Percentiles rank a stretch among this genome's conserved stretches.
Conservation (phyloP, 129 eudicot genomes). For the Tagetes erecta region DNA sequence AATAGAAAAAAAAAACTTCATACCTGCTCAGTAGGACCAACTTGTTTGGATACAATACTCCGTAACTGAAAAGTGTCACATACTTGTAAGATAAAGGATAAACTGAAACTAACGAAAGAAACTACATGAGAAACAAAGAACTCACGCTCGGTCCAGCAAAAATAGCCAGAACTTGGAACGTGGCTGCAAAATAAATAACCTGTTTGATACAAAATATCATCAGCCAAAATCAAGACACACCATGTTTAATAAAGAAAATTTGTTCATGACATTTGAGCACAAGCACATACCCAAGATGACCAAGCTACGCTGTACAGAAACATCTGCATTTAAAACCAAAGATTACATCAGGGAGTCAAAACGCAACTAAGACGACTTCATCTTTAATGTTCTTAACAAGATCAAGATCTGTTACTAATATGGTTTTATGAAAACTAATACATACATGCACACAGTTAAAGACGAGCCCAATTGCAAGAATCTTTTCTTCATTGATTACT, state of each 20-base stretch:
- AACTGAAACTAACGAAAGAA: background rate
- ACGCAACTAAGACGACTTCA: background rate
- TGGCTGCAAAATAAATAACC: conserved; percentile 78
- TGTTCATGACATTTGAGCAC: conserved; percentile 7
- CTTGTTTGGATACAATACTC: conserved; percentile 90
- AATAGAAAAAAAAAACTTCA: background rate
- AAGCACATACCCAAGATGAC: conserved; percentile 78
- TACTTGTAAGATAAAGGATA: conserved; percentile 9
- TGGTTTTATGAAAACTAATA: background rate
- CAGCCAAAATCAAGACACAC: conserved; percentile 17
- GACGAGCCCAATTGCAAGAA: conserved; percentile 69
- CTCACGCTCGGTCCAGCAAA: conserved; percentile 82
- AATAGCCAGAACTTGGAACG: conserved; percentile 54
- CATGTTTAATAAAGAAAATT: conserved; percentile 1
- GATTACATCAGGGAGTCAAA: conserved; percentile 3
- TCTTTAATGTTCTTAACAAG: background rate
- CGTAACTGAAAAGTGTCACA: conserved; percentile 49
- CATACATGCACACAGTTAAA: conserved; percentile 67
- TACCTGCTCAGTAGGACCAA: conserved; percentile 89
- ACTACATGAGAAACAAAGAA: conserved; percentile 11
- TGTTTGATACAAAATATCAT: conserved; percentile 35
- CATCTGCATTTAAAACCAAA: conserved; percentile 51
- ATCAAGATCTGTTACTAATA: background rate
- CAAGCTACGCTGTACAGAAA: conserved; percentile 85
- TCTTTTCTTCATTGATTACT: conserved; percentile 60